Conservation (phyloP, 345 rosid genomes). For the Barbarea vulgaris region DNA sequence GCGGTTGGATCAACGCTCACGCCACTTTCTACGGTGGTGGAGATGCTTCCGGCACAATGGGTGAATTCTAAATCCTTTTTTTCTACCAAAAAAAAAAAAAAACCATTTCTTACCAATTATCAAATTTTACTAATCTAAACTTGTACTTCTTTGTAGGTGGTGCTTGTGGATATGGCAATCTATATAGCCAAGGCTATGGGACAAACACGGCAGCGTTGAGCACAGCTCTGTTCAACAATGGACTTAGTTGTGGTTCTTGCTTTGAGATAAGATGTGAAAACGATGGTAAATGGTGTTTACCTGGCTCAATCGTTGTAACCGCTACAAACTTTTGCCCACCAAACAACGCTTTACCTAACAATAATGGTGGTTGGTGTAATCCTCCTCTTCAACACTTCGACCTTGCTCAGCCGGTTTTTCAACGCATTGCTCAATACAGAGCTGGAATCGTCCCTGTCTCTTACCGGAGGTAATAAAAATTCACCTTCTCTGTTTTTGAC, state of each 20-base stretch:
- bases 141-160: constrained; percentile 48
- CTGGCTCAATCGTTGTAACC: constrained; percentile 53
- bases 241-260: constrained; percentile 69
- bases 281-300: constrained; percentile 63
- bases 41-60: constrained; percentile 93
- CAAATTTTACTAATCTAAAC: neutral
- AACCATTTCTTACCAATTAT: neutral
- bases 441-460: constrained; percentile 66
- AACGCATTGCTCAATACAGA: constrained; percentile 55
- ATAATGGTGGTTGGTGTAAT: constrained; percentile 73
- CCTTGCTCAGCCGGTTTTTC: constrained; percentile 64
- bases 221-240: constrained; percentile 60
- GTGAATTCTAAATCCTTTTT: no score
- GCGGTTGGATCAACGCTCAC: constrained; percentile 73
- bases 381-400: constrained; percentile 67
- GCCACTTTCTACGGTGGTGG: constrained; percentile 94
- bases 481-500: neutral
- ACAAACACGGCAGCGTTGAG: constrained; percentile 67
- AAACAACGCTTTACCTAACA: constrained; percentile 54
- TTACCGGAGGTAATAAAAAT: constrained; percentile 47
- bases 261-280: constrained; percentile 59
- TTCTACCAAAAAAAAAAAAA: no score
- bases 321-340: constrained; percentile 74
- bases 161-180: constrained; percentile 72
- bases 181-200: constrained; percentile 67